phyloP scores from a whole-genome alignment of 345 rosid species.

The Camelina hispida region DNA sequence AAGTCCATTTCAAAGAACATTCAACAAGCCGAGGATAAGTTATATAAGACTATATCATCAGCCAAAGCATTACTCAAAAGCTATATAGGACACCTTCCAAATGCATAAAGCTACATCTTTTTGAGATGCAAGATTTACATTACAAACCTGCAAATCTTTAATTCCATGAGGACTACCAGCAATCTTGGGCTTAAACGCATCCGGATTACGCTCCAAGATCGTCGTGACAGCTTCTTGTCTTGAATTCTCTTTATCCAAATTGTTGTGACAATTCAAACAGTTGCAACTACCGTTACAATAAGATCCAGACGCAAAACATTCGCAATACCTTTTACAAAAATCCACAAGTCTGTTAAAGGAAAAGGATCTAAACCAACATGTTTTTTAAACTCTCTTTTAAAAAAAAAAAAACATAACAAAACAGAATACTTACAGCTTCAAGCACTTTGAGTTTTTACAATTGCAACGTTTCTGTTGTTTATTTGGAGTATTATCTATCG shows the following conservation, averaged over 20 bases:
- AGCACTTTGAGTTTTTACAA: constrained; percentile 75
- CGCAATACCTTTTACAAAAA: constrained; percentile 67
- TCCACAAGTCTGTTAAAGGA: not conserved
- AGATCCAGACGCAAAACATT: constrained; percentile 82
- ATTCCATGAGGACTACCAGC: constrained; percentile 65
- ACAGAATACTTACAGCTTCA: constrained; percentile 69
- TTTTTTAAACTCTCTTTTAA: not conserved
- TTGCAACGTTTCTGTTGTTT: constrained; percentile 74
- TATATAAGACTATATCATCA: not conserved
- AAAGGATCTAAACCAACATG: too few relatives aligned
- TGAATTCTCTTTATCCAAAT: constrained; percentile 60
- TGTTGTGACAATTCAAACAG: constrained; percentile 76
- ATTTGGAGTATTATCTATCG: constrained; percentile 64
- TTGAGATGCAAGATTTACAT: constrained; percentile 21
- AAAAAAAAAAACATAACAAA: not conserved
- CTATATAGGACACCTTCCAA: not conserved
- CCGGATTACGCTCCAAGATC: constrained; percentile 73
- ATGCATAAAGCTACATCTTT: not conserved
- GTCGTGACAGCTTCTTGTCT: constrained; percentile 67
- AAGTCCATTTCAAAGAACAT: constrained; percentile 28
- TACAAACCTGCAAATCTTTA: constrained; percentile 56
- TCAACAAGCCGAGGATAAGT: not conserved
- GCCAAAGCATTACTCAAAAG: not conserved
- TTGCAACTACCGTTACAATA: constrained; percentile 76
- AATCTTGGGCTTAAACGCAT: constrained; percentile 77